These are phyloP conservation scores for Zymoseptoria tritici DNA, from an alignment of 2,329 filamentous ascomycete genomes.

Conservation along the genomic window DNA sequence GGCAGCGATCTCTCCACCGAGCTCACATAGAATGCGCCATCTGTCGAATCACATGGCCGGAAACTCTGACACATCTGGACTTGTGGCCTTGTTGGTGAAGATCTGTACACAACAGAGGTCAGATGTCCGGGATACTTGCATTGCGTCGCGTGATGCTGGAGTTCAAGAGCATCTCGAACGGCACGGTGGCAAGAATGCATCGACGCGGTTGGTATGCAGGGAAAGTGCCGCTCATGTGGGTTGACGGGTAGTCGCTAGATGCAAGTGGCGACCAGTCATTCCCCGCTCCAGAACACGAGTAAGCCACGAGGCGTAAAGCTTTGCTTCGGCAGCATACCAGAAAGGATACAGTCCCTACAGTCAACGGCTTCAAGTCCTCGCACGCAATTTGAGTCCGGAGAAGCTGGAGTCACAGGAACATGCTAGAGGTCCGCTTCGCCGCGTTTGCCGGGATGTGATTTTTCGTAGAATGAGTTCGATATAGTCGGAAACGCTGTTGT, in stretches of 20 bases:
- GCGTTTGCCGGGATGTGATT: not conserved
- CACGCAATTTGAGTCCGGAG: not conserved
- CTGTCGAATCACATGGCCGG: too few relatives aligned
- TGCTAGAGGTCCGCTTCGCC: not conserved
- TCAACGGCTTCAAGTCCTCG: not conserved
- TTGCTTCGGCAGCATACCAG: not conserved
- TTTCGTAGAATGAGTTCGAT: not conserved
- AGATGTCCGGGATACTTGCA: too few relatives aligned
- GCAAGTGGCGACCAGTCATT: not conserved
- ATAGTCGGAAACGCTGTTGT: not conserved
- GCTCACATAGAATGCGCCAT: too few relatives aligned
- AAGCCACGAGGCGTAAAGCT: not conserved
- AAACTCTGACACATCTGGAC: too few relatives aligned
- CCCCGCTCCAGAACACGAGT: not conserved
- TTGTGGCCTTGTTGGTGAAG: too few relatives aligned
- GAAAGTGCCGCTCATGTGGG: not conserved
- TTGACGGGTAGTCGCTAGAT: not conserved
- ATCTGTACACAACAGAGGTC: too few relatives aligned
- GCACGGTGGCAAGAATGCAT: not conserved
- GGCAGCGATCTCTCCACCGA: too few relatives aligned
- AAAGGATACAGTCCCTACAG: not conserved
- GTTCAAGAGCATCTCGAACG: too few relatives aligned
- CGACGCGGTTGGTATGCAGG: not conserved
- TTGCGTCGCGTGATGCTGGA: too few relatives aligned
- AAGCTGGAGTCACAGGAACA: not conserved